phyloP scores from a whole-genome alignment of 805 yeast species.

The Ogataea dorogensis region DNA sequence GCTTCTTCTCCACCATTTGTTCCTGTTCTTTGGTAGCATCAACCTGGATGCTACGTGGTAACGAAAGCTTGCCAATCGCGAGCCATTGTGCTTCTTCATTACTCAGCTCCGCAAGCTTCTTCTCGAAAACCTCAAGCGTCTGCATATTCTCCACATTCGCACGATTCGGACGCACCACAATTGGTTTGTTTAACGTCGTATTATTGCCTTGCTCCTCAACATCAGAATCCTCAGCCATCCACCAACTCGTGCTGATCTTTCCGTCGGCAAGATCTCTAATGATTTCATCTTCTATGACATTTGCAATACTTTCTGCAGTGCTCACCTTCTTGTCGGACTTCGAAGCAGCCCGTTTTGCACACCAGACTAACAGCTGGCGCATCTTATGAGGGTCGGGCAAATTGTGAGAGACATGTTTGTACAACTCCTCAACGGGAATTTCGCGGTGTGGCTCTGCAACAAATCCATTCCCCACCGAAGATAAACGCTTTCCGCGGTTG shows the following conservation, averaged over 20 bases:
- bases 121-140: conserved; percentile 45
- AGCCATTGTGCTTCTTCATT: conserved; percentile 50
- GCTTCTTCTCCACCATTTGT: conserved; percentile 10
- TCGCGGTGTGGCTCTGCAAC: conserved; percentile 65
- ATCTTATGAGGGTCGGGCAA: conserved; percentile 72
- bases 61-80: conserved; percentile 8
- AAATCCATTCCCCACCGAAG: conserved; percentile 74
- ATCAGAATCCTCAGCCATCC: conserved; percentile 39
- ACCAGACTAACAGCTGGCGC: conserved; percentile 70
- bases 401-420: conserved; percentile 58
- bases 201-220: conserved; percentile 20
- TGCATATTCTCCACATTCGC: conserved; percentile 51
- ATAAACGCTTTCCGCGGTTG: conserved; percentile 67
- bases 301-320: conserved; percentile 48
- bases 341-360: conserved; percentile 48
- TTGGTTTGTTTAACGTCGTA: conserved; percentile 30
- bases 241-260: conserved; percentile 66
- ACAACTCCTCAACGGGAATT: conserved; percentile 52
- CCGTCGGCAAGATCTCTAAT: conserved; percentile 59
- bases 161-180: conserved; percentile 53
- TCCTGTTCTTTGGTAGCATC: conserved; percentile 6
- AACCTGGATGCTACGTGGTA: conserved; percentile 17
- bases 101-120: conserved; percentile 42
- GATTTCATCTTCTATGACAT: conserved; percentile 62
- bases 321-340: conserved; percentile 17